Evolutionary conservation across 176 grass and related monocot species (phyloP).

Genomic region (sorghum (Sorghum bicolor)): Sorghum_bicolor_NCBIv3 NC_012878.2:3706501-3707000

Average conservation of each 20-base stretch:
- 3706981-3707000: not conserved
- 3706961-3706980: not conserved
- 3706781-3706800: too few species aligned
- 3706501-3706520: too few species aligned
- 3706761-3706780: not conserved
- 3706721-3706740: not conserved
- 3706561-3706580: too few species aligned
- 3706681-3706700: not conserved
- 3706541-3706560: too few species aligned
- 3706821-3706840: not conserved
- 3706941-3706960: not conserved
- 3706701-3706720: not conserved
- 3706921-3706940: not conserved
- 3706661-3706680: not conserved
- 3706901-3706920: not conserved
- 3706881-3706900: not conserved
- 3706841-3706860: not conserved
- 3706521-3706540: too few species aligned
- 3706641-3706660: not conserved
- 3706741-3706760: not conserved
- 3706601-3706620: too few species aligned
- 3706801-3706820: not conserved
- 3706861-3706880: not conserved
- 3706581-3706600: too few species aligned
- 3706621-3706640: not conserved